Base-by-base conservation (phyloP, 371 early-diverging fungal genomes). In the Mortierella sp. region DNA sequence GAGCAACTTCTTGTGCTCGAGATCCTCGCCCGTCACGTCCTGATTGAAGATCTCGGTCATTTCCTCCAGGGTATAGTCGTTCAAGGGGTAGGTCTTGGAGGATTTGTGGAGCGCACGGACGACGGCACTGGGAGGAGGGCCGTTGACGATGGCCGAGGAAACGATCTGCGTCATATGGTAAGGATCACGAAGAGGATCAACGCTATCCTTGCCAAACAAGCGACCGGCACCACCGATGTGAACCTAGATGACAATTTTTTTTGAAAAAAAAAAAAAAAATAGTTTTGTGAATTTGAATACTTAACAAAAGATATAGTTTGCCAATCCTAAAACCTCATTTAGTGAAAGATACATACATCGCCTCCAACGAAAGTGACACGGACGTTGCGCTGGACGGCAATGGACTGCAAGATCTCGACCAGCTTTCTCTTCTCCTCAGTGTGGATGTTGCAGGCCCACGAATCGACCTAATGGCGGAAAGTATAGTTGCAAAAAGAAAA, bases 321-420 rank as follows among this genome's bases (percentile, higher is more conserved):
- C n/a, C 6, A 21, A 17, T n/a, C 7, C n/a, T n/a, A 9, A 43
- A 43, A 43, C n/a, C n/a, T n/a, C n/a, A n/a, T n/a, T n/a, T n/a
- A n/a, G 2, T 1, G 1, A 43, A 42, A 15, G 7, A 42, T 39
- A 54, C 55, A 26, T 54, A 60, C 64, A 79, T 95, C 95, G 48
- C 94, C 95, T n/a, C 87, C 87, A 6, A 94, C 71, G 64, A 94
- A 90, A 2, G 90, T 88, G 19, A 93, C 89, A 28, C 95, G 87
- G 28, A 92, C 72, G n/a, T 81, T 78, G 24, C 75, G 79, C n/a
- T 79, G 72, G 8, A 71, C 69, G 19, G 95, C 84, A 52, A 86
- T 82, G n/a, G 71, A 66, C 72, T 93, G 93, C 26, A 95, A 79
- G 6, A 83, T 64, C 39, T 81, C 62, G 27, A 95, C 82, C 63